Evolutionary conservation across 768 basidiomycete genomes (phyloP).

Genomic region (Coprinellus aureogranulatus): DNA sequence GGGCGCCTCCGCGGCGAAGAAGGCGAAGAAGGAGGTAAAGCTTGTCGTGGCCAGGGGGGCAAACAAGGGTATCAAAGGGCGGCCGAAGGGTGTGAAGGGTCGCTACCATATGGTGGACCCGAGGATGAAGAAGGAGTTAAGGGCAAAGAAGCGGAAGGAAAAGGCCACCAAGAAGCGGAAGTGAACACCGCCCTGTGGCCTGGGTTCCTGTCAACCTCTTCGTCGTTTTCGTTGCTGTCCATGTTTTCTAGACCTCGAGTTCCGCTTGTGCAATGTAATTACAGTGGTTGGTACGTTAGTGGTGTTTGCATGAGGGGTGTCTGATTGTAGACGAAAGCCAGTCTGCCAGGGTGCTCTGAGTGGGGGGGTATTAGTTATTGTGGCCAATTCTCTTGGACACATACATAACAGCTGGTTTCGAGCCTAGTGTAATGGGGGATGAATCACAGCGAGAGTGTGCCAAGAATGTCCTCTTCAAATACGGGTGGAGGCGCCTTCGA

Average conservation of each 20-base stretch:
- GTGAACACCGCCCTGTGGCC: constrained; percentile 6
- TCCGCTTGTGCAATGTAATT: background rate
- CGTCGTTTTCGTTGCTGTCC: background rate
- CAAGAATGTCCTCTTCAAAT: background rate
- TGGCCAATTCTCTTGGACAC: too few species aligned
- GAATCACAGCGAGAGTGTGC: background rate
- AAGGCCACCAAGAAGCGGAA: constrained; percentile 66
- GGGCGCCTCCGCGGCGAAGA: constrained; percentile 65
- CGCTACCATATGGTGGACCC: constrained; percentile 93
- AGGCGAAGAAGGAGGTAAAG: constrained; percentile 72
- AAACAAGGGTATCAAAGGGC: constrained; percentile 85
- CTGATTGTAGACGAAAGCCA: too few species aligned
- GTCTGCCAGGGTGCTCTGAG: too few species aligned
- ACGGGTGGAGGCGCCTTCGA: background rate
- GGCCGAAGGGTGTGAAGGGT: constrained; percentile 95
- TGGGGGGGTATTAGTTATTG: too few species aligned
- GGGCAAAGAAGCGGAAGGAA: constrained; percentile 77
- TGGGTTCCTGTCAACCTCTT: background rate
- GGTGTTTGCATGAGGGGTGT: background rate
- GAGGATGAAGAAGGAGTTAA: constrained; percentile 92
- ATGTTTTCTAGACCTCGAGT: background rate
- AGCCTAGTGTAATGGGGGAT: background rate
- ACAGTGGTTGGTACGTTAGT: background rate
- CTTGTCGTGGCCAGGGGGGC: constrained; percentile 89
- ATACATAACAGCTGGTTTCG: too few species aligned